These are phyloP conservation scores for Leavenworthia alabamica DNA, from an alignment of 345 rosid genomes.

Conservation along the genomic window DNA sequence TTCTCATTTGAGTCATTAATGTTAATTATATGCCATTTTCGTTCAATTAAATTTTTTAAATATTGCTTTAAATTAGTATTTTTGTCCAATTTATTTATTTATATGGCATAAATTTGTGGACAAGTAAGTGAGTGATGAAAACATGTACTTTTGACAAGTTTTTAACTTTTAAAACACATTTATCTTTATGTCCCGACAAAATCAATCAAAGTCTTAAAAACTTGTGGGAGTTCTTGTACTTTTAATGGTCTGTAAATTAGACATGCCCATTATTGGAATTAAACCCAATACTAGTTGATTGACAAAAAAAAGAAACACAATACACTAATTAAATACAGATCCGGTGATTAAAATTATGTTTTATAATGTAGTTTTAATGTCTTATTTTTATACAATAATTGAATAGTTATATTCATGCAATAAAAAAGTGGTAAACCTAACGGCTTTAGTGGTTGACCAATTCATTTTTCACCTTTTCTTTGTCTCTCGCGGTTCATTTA, in stretches of 20 bases:
- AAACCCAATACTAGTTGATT: too few species aligned
- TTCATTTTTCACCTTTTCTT: slow-evolving; percentile 20
- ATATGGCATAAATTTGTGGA: neutral
- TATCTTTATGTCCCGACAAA: neutral
- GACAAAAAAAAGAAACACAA: too few species aligned
- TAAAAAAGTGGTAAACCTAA: slow-evolving; percentile 19
- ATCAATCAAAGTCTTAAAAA: neutral
- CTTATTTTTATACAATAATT: neutral
- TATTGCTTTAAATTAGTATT: neutral
- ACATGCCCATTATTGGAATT: neutral
- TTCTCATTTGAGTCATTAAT: slow-evolving; percentile 9
- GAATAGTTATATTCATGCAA: slow-evolving; percentile 14
- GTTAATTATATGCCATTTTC: neutral
- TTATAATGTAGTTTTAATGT: neutral
- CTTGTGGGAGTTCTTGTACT: neutral
- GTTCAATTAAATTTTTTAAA: too few species aligned
- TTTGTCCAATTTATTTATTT: too few species aligned
- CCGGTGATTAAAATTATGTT: neutral
- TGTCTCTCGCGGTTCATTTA: neutral
- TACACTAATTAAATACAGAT: neutral
- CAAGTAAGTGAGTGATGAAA: neutral
- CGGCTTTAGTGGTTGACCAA: slow-evolving; percentile 23
- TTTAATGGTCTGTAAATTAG: neutral
- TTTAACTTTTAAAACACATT: neutral
- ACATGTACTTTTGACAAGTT: neutral